phyloP scores from a whole-genome alignment of 2,329 filamentous ascomycete genomes.

The Arachnopeziza araneosa region DNA sequence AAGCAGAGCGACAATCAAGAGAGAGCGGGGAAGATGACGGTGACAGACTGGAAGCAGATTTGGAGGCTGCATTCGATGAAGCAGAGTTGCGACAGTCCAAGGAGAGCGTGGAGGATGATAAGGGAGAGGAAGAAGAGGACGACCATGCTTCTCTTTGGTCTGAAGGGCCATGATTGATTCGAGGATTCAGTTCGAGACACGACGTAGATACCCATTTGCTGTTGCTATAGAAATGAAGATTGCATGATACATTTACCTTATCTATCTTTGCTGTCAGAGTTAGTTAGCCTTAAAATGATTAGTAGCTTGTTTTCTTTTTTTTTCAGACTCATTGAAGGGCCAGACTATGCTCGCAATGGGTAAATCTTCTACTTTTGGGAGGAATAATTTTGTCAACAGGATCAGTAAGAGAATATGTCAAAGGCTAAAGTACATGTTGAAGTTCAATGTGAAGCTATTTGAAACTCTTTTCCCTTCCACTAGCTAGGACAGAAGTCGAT shows the following conservation, averaged over 20 bases:
- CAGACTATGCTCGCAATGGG: too few relatives aligned
- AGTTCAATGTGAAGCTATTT: too few relatives aligned
- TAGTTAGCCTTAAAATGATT: too few relatives aligned
- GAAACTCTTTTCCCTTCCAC: too few relatives aligned
- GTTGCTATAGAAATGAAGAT: not conserved
- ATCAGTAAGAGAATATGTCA: too few relatives aligned
- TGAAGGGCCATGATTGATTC: not conserved
- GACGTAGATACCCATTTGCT: not conserved
- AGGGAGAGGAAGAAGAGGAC: not conserved
- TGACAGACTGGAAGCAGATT: slow-evolving; percentile 1
- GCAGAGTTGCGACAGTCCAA: not conserved
- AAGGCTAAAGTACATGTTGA: too few relatives aligned
- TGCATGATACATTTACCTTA: not conserved
- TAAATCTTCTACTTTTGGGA: too few relatives aligned
- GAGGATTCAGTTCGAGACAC: not conserved
- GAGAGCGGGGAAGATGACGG: not conserved
- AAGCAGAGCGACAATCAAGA: not conserved
- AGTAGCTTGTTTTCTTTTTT: too few relatives aligned
- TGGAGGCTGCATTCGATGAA: not conserved
- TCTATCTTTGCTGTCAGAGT: not conserved
- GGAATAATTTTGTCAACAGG: too few relatives aligned
- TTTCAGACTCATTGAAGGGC: too few relatives aligned
- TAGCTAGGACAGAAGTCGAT: too few relatives aligned
- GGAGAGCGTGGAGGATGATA: not conserved
- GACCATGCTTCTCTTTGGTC: not conserved